Evolutionary conservation across 768 basidiomycete species (phyloP).

Genomic region (Russula griseocarnosa): DNA sequence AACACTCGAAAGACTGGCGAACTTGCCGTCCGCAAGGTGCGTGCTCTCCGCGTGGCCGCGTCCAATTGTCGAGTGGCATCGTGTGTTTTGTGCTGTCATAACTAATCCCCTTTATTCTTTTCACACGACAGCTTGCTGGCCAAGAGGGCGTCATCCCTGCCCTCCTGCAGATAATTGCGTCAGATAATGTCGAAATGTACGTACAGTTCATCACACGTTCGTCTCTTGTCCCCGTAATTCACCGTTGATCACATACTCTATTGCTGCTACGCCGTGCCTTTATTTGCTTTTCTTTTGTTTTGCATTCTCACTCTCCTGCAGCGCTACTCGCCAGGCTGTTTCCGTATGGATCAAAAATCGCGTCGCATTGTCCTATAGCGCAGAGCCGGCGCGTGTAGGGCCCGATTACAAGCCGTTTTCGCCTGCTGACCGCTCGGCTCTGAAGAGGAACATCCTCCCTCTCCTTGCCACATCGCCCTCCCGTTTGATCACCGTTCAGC

Average conservation of each 20-base stretch:
- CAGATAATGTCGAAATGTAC: conserved; percentile 73
- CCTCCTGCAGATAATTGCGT: conserved; percentile 79
- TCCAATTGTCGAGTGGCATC: conserved; percentile 4
- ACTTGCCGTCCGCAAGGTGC: conserved; percentile 81
- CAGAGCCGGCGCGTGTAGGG: conserved; percentile 45
- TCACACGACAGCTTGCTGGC: conserved; percentile 53
- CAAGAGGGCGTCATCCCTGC: conserved; percentile 83
- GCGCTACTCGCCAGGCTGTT: conserved; percentile 79
- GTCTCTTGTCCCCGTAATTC: background rate
- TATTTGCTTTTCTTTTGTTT: conserved; percentile 9
- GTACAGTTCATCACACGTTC: conserved; percentile 32
- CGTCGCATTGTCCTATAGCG: conserved; percentile 60
- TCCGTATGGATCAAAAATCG: conserved; percentile 91
- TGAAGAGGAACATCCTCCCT: conserved; percentile 63
- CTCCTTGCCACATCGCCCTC: conserved; percentile 67
- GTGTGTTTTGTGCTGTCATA: conserved; percentile 1
- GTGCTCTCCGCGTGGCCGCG: conserved; percentile 14
- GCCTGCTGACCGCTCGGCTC: conserved; percentile 64
- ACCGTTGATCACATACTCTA: background rate
- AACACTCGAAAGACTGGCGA: conserved; percentile 84
- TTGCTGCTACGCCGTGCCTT: conserved; percentile 8
- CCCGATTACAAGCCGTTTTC: conserved; percentile 63
- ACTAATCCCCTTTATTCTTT: conserved; percentile 7
- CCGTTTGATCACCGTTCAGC: conserved; percentile 66
- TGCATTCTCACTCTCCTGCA: conserved; percentile 33